Base-by-base conservation (phyloP, 257 asterid species). In the Ilex asprella region DNA sequence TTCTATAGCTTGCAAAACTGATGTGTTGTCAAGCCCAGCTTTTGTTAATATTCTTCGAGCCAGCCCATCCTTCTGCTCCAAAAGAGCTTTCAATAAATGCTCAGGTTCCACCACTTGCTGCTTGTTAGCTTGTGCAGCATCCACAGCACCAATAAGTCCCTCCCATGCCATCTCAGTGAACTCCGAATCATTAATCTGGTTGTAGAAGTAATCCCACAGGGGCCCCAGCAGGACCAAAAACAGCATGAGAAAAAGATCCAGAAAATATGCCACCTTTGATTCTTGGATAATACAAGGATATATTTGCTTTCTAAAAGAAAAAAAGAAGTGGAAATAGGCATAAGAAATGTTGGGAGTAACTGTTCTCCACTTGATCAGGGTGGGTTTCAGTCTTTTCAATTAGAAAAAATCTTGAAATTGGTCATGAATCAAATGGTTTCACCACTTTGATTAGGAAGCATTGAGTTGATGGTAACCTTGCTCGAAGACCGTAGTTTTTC, bases 151-250 rank as follows among this genome's bases (percentile, higher is more conserved):
- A 21, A 76, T 69, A 41, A 91, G 65, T 55, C 89, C 95, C 44
- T 84, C 94, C 95, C 89, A 81, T 32, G 98, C 96, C 95, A 86
- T 86, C 81, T 91, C 96, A 32, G 96, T 88, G 65, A 77, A 91
- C 73, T 91, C 96, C 2, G 94, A 78, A 77, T 75, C 72, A 67
- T 78, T 82, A 56, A 88, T 75, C 98, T 91, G 86, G 47, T 60
- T 30, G 66, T 47, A 58, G 61, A 58, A 64, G 62, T 57, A 61
- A 51, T 64, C 27, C 27, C n/a, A 32, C 41, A 15, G 52, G 55
- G 54, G 14, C 67, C n/a, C 67, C n/a, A 30, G 49, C 16, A 54
- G 55, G 54, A 16, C 27, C 27, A 65, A 0, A 56, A 56, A 27
- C 41, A 10, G 12, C 29, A 60, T 10, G 16, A 10, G 68, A 16